Base-by-base conservation (phyloP, 1,284 basidiomycete genomes). In the Cutaneotrichosporon daszewskae region DNA sequence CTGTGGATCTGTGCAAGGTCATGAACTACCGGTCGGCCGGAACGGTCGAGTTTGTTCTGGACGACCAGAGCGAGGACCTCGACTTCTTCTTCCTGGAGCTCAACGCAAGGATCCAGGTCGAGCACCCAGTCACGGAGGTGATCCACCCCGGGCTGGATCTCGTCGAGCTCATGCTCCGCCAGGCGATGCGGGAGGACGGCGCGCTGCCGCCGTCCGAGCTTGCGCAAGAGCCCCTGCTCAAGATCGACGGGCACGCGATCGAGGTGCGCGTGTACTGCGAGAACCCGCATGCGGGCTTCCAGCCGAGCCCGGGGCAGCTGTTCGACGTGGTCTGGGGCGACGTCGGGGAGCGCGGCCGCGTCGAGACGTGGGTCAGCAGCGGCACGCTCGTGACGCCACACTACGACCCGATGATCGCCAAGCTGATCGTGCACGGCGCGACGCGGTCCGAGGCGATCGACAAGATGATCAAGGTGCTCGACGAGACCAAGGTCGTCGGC, bases 31-130 rank as follows among this genome's bases (percentile, higher is more conserved):
- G 72, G 19, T 81, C 80, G 27, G 80, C 79, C 37, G 81, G 81
- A 1, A 85, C 82, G 0, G 75, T 83, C 20, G 83, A 85, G 58
- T 83, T 83, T 54, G 68, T 85, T 3, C 79, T 83, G 4, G 79
- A 83, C 54, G 75, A 80, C 44, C 46, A 68, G 1, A 40, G 46
- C 5, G 23, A 27, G 1, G 32, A 53, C 0, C 74, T 73, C 0
- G 60, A 72, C 8, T 84, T 82, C 64, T 84, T 77, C 70, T 86
- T 85, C 56, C 73, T 86, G 16, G 84, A 86, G 62, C 80, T 85
- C 77, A 85, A 86, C 51, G 80, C 82, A 1, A 75, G 82, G 6
- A 76, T 84, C 42, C 82, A 83, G 67, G 83, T 85, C 14, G 84
- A 85, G 65, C 83, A 85, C 55, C 75, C 79, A 1, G 74, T 85